Evolutionary conservation across 2,329 filamentous ascomycete species (phyloP).

Genomic region (Colletotrichum filicis): DNA sequence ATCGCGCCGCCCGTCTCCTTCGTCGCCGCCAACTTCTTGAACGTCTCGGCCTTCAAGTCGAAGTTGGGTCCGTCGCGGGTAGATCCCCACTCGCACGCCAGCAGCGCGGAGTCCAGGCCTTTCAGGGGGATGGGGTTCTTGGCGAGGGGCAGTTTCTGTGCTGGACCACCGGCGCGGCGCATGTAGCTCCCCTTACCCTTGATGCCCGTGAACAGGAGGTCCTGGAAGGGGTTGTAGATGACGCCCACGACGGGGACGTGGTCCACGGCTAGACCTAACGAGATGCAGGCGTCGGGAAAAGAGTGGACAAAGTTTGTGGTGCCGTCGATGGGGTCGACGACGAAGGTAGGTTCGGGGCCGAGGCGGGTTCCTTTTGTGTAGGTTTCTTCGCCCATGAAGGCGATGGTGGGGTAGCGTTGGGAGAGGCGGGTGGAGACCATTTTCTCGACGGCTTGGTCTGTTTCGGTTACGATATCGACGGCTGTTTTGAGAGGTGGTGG

Average conservation of each 20-base stretch:
- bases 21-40: constrained; percentile 67
- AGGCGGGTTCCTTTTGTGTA: constrained; percentile 74
- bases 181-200: constrained; percentile 74
- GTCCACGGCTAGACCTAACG: constrained; percentile 76
- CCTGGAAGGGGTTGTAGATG: constrained; percentile 83
- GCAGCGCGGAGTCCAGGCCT: constrained; percentile 70
- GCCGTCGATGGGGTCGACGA: constrained; percentile 86
- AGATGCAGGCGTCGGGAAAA: constrained; percentile 80
- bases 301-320: constrained; percentile 85
- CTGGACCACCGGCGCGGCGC: constrained; percentile 54
- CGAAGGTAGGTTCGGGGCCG: constrained; percentile 76
- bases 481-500: constrained; percentile 52
- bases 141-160: constrained; percentile 52
- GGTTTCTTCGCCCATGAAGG: constrained; percentile 82
- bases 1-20: constrained; percentile 76
- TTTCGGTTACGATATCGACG: constrained; percentile 76
- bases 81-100: constrained; percentile 80
- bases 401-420: constrained; percentile 63
- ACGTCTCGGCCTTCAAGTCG: constrained; percentile 74
- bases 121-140: constrained; percentile 64
- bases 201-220: constrained; percentile 76
- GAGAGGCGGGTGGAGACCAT: constrained; percentile 67
- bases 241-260: constrained; percentile 75
- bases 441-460: constrained; percentile 73
- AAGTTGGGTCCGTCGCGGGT: constrained; percentile 77